Conservation (phyloP, 345 rosid species). For the Gossypium raimondii region DNA sequence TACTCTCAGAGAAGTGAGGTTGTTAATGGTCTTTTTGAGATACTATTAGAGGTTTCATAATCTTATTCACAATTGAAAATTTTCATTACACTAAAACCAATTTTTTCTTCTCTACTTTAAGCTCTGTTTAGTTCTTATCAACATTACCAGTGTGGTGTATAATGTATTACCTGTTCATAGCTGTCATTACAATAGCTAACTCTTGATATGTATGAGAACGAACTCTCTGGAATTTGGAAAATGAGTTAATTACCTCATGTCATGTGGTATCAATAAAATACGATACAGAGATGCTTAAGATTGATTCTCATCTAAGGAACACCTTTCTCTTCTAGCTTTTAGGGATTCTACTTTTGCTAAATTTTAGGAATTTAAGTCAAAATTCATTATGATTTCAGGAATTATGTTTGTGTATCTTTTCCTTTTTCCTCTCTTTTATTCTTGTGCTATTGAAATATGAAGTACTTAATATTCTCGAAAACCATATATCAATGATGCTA, state of each 20-base stretch:
- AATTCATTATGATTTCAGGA: neutral
- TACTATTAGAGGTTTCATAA: constrained; percentile 6
- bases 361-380: neutral
- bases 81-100: constrained; percentile 7
- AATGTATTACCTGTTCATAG: neutral
- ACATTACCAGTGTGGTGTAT: neutral
- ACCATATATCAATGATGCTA: neutral
- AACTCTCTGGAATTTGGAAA: neutral
- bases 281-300: neutral
- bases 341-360: neutral
- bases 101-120: neutral
- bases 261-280: neutral
- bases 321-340: constrained; percentile 1
- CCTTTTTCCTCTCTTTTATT: neutral
- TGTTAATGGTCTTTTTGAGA: constrained; percentile 31
- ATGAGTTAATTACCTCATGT: neutral
- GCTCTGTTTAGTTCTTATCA: neutral
- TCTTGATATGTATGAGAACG: neutral
- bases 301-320: neutral
- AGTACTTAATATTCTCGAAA: neutral
- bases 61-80: constrained; percentile 10
- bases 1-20: constrained; percentile 99
- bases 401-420: neutral
- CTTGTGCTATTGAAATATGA: neutral
- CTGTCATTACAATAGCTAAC: neutral